A percentile compares a stretch with the other conserved stretches of the same genome.
Evolutionary conservation across 2,329 filamentous ascomycete genomes (phyloP).

Genomic region (Lecanoromycetidae sp.): DNA sequence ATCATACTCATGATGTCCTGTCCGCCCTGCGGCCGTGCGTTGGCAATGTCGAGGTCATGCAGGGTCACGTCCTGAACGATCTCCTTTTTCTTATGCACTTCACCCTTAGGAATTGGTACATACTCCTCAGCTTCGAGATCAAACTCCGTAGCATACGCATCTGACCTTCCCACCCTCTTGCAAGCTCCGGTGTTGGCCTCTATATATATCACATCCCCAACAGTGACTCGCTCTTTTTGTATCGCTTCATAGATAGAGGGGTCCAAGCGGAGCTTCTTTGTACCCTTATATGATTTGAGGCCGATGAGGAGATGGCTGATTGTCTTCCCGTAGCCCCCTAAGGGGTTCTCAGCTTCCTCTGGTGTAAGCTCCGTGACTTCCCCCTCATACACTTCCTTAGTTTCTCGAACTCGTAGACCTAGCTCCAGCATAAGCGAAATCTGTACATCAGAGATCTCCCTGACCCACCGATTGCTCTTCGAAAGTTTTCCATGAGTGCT

Average conservation of each 20-base stretch:
- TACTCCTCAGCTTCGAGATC: constrained; percentile 98
- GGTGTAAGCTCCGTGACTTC: constrained; percentile 96
- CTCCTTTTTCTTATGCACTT: constrained; percentile 99
- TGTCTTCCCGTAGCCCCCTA: constrained; percentile 93
- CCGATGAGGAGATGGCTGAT: constrained; percentile 93
- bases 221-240: constrained; percentile 90
- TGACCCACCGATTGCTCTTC: constrained; percentile 71
- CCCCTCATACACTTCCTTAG: constrained; percentile 97
- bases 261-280: constrained; percentile 93
- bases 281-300: constrained; percentile 87
- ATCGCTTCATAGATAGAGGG: constrained; percentile 99
- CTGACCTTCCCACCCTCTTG: constrained; percentile 89
- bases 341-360: constrained; percentile 93
- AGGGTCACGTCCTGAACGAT: constrained; percentile 97
- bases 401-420: constrained; percentile 86
- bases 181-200: constrained; percentile 97
- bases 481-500: constrained; percentile 97
- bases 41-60: constrained; percentile 92
- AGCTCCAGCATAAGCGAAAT: constrained; percentile 13
- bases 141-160: constrained; percentile 96
- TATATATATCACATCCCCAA: constrained; percentile 97
- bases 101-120: constrained; percentile 94
- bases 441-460: background rate
- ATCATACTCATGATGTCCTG: constrained; percentile 99
- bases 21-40: constrained; percentile 85